Base-by-base conservation (phyloP, 176 grass and related monocot species). In the Carex scoparia region DNA sequence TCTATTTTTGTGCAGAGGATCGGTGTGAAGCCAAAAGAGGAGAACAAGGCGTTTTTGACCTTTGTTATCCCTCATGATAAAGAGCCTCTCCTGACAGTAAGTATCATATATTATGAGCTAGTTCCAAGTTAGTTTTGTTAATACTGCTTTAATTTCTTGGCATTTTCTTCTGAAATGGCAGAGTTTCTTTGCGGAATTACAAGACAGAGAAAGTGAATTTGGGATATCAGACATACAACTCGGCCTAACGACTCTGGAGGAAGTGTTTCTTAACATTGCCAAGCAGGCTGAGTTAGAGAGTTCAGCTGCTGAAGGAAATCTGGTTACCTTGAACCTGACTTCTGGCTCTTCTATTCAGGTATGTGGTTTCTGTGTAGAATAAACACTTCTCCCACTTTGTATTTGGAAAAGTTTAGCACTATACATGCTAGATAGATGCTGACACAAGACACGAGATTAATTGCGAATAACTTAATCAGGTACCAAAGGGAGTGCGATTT, bases 211-310 rank as follows among this genome's bases (percentile, higher is more conserved):
- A 68, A 82, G 32, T 59, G 93, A 95, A 85, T 94, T 99, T 11
- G 91, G 91, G 73, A 94, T 99, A 84, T 93, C 91, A 32, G 96
- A 98, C 56, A 94, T 95, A 86, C 96, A 98, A 84, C 96, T 98
- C 0, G 91, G 96, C 63, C 87, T 98, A 44, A 93, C 96, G 0
- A 98, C 95, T 56, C 91, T 98, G 1, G 95, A 98, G 86, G 96
- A 98, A 87, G 96, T 98, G 13, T 98, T 98, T 85, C 85, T 98
- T 75, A 95, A 95, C 44, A 95, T 98, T 10, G 96, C 96, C 85
- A 95, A 95, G 82, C 87, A 91, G 81, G 93, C 96, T 16, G 96
- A 98, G 78, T 62, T 98, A 68, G 92, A 98, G 81, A 98, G 89
- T 79, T 88, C 93, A 12, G 87, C 91, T 38, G 89, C 93, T 31